Evolutionary conservation across 2,329 filamentous ascomycete species (phyloP), one percentile per base, ranked within the genome.

Genomic region (Kalmusia sp.): DNA sequence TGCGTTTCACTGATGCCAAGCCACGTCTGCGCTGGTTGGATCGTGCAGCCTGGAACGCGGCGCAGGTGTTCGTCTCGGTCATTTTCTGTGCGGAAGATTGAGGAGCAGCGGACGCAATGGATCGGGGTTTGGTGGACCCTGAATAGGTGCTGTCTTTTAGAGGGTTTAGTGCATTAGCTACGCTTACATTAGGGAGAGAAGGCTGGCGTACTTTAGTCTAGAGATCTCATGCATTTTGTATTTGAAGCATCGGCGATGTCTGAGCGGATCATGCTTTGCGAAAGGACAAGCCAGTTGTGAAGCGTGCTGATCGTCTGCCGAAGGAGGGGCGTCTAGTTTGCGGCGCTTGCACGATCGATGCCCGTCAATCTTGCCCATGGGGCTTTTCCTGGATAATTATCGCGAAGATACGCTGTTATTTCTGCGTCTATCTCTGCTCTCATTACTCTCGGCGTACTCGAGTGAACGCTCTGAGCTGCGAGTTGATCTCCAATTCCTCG

Each of bases 1-100:
- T 54, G 45, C 11, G 34, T 46, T 43, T 52, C 49, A 27, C 24
- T 47, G 25, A 52, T 46, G 11, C 49, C 41, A 22, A 39, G 11
- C 33, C 41, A 38, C 5, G 19, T 22, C 15, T 30, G 40, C 6
- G 28, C 22, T 6, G 48, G 27, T 11, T 45, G 39, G 3, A 51
- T 51, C 17, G n/a, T 19, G 31, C 40, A 51, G 19, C 43, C 43
- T 3, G 43, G 19, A 31, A 35, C 17, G 12, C 30, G 34, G 21
- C 19, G 43, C 12, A 25, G 30, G 28, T 45, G 43, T 14, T 12
- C 14, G n/a, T 45, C 43, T 17, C 43, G 34, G 25, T 35, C 21
- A 14, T 35, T 14, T 25, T 35, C 30, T 11, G 30, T 24, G 21
- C 30, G 34, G 21, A 45, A 45, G 2, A 31, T 45, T 28, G 33